Base-by-base conservation (phyloP, 2,329 filamentous ascomycete species). In the Colletotrichum incanum region DNA sequence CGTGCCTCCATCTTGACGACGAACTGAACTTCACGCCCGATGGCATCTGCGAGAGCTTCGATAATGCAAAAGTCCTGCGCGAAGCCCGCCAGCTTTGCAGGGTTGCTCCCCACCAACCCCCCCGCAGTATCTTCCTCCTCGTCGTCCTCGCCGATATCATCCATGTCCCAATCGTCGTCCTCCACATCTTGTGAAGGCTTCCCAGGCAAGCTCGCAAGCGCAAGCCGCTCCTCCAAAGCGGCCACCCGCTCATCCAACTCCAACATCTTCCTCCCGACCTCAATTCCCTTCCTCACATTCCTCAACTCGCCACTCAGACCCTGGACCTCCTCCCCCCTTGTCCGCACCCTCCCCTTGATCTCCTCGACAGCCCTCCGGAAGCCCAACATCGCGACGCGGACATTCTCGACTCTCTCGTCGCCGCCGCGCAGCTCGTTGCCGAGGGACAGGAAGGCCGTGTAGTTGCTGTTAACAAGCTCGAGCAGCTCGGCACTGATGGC, bases 391-490 rank as follows among this genome's bases (percentile, higher is more conserved):
- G 95, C 94, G 0, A 99, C 93, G 54, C 94, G 89, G 41, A 98
- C 93, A 78, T 97, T 94, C 79, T 97, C 95, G 0, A 98, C 92
- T 80, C 92, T 93, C 77, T 98, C 96, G 78, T 97, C 95, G 9
- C 97, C 97, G 3, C 95, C 95, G 65, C 91, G 90, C 54, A 99
- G 84, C 76, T 94, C 93, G 58, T 89, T 91, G 0, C 96, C 97
- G 0, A 99, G 84, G 0, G 92, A 92, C 5, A 99, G 83, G 77
- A 99, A 99, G 69, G 96, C 93, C 59, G 94, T 93, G 80, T 99
- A 98, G 82, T 99, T 97, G 63, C 93, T 90, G 79, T 99, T 99
- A 75, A 99, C 96, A 9, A 99, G 90, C 83, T 98, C 96, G 23
- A 99, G 87, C 3, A 99, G 88, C 84, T 99, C 96, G 74, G 93